Evolutionary conservation across 805 yeast genomes (phyloP), one percentile per base, ranked within the genome.

Genomic region (Limtongia smithiae): DNA sequence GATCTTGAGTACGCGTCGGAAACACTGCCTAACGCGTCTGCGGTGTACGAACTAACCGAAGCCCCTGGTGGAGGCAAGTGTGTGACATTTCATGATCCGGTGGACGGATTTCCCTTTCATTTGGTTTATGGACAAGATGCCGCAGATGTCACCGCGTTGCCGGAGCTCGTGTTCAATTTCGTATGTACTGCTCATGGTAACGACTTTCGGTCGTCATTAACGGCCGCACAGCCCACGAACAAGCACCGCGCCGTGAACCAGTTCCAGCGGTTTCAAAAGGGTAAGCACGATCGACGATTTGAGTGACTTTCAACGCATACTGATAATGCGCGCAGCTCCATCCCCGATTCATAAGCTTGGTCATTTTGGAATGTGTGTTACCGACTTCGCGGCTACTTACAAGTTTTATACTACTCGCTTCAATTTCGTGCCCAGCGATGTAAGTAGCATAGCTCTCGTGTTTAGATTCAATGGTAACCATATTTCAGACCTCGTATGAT

Each of bases 361-460:
- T 15, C 40, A 36, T 37, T 37, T 37, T 24, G 40, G 40, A 7
- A 22, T 37, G 40, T 37, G 40, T 20, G 40, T 37, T 7, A 37
- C 40, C 30, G n/a, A 37, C 40, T 37, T 20, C n/a, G 40, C 40
- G n/a, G 5, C 22, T 28, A 37, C 40, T 20, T 37, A 11, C 22
- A 30, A 37, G 24, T 37, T 37, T 18, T 37, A 37, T 30, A 21
- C 40, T 11, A 22, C 14, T 2, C 40, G 15, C 40, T 37, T 37
- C 17, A 22, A 22, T 14, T 25, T 37, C n/a, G 17, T 15, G 20
- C 40, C 40, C 2, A 22, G 31, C 24, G 40, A 37, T 22, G 40
- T 37, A 21, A 3, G 40, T 22, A n/a, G n/a, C n/a, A 21, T 12
- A 14, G 14, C 5, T 17, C 5, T 34, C 3, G 3, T 34, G 2